Evolutionary conservation across 306 rosid species (phyloP).

Genomic region (Ormosia emarginata): DNA sequence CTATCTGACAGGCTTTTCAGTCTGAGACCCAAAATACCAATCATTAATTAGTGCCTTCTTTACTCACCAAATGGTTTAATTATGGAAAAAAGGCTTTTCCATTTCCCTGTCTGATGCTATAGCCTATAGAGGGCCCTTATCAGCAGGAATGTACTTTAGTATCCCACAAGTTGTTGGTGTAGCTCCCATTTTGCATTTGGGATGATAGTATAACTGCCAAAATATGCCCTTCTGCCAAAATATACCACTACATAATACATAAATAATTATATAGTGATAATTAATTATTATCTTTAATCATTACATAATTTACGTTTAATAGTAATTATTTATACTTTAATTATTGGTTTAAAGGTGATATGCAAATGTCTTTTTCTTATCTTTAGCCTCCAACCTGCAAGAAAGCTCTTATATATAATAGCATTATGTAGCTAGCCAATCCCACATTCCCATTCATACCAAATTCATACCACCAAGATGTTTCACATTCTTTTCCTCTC

Average conservation of each 20-base stretch:
- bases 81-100: conserved; percentile 3
- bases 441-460: not conserved
- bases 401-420: conserved; percentile 19
- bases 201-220: too few relatives aligned
- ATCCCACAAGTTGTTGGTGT: not conserved
- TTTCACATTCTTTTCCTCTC: conserved; percentile 45
- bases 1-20: not conserved
- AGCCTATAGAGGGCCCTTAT: not conserved
- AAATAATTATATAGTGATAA: too few relatives aligned
- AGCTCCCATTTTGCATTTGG: conserved; percentile 28
- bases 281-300: too few relatives aligned
- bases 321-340: too few relatives aligned
- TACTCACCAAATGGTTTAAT: conserved; percentile 9
- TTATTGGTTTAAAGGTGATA: too few relatives aligned
- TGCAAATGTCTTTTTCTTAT: not conserved
- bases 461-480: conserved; percentile 37
- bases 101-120: not conserved
- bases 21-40: not conserved
- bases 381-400: conserved; percentile 38
- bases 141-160: not conserved
- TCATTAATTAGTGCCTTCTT: not conserved
- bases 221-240: too few relatives aligned
- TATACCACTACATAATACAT: too few relatives aligned
- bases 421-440: not conserved
- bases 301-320: too few relatives aligned